A percentile compares a stretch with the other conserved stretches of the same genome.
phyloP scores from a whole-genome alignment of 2,329 filamentous ascomycete species.

The Microcyclospora pomicola region DNA sequence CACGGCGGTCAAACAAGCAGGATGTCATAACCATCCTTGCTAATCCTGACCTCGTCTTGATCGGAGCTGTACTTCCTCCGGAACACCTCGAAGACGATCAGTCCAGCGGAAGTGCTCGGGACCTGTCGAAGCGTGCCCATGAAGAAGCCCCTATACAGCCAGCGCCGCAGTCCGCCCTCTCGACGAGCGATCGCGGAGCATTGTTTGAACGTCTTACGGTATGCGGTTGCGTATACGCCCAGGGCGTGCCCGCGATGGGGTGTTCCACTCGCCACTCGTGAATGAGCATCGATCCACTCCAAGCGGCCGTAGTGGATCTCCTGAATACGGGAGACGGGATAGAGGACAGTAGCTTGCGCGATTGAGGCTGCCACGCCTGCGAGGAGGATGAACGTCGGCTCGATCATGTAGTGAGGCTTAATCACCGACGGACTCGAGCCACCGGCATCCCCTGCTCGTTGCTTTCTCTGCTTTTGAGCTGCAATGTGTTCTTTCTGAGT shows the following conservation, averaged over 20 bases:
- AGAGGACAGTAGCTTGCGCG: slow-evolving; percentile 53
- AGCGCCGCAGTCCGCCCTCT: slow-evolving; percentile 43
- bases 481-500: slow-evolving; percentile 19
- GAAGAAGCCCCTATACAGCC: slow-evolving; percentile 60
- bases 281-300: slow-evolving; percentile 53
- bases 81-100: slow-evolving; percentile 68
- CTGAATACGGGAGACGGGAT: slow-evolving; percentile 58
- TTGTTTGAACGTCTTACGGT: slow-evolving; percentile 51
- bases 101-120: slow-evolving; percentile 59
- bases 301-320: slow-evolving; percentile 59
- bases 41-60: slow-evolving; percentile 49
- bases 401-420: slow-evolving; percentile 59
- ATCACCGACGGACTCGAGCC: slow-evolving; percentile 34
- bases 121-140: slow-evolving; percentile 59
- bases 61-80: slow-evolving; percentile 56
- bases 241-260: slow-evolving; percentile 36
- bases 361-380: slow-evolving; percentile 57
- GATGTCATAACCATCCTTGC: slow-evolving; percentile 58
- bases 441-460: slow-evolving; percentile 20
- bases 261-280: slow-evolving; percentile 26
- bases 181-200: slow-evolving; percentile 46
- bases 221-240: slow-evolving; percentile 55
- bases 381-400: slow-evolving; percentile 56
- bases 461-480: slow-evolving; percentile 9
- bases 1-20: slow-evolving; percentile 35